Evolutionary conservation across 2,329 filamentous ascomycete genomes (phyloP).

Genomic region (Aspergillus brunneoviolaceus): DNA sequence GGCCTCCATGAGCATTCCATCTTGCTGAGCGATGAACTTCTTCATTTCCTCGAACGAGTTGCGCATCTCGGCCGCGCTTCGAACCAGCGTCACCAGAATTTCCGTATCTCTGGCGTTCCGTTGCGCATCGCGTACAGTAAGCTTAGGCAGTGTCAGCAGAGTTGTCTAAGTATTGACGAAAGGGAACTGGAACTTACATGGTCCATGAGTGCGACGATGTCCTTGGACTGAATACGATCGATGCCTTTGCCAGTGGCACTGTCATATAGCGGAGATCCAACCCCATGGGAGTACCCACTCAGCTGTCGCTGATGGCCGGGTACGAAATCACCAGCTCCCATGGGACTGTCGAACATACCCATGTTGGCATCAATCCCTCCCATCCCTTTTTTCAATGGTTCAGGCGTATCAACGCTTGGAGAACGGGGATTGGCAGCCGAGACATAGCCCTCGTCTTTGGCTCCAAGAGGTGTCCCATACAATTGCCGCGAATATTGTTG

Average conservation of each 20-base stretch:
- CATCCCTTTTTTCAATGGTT: constrained; percentile 47
- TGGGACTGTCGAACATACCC: constrained; percentile 50
- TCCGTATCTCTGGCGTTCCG: constrained; percentile 95
- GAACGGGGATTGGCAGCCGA: constrained; percentile 66
- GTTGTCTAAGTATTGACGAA: too few relatives aligned
- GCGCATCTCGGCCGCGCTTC: constrained; percentile 93
- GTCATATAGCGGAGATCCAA: constrained; percentile 87
- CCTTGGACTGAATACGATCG: constrained; percentile 90
- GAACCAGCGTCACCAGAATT: constrained; percentile 89
- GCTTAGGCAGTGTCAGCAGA: constrained; percentile 25
- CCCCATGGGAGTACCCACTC: constrained; percentile 88
- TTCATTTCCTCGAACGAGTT: constrained; percentile 96
- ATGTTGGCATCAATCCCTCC: constrained; percentile 56
- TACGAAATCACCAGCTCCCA: constrained; percentile 63
- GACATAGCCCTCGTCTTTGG: constrained; percentile 87
- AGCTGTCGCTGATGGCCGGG: constrained; percentile 62
- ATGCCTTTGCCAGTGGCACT: constrained; percentile 82
- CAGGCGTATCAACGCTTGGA: constrained; percentile 48
- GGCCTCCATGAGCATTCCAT: constrained; percentile 81
- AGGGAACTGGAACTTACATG: constrained; percentile 48
- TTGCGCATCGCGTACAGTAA: constrained; percentile 95
- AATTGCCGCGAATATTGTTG: constrained; percentile 36
- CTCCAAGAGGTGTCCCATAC: constrained; percentile 58
- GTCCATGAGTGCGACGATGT: constrained; percentile 97
- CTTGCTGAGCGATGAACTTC: constrained; percentile 83